Evolutionary conservation across 2,329 filamentous ascomycete species (phyloP).

Genomic region (Diaporthe amygdali): DNA sequence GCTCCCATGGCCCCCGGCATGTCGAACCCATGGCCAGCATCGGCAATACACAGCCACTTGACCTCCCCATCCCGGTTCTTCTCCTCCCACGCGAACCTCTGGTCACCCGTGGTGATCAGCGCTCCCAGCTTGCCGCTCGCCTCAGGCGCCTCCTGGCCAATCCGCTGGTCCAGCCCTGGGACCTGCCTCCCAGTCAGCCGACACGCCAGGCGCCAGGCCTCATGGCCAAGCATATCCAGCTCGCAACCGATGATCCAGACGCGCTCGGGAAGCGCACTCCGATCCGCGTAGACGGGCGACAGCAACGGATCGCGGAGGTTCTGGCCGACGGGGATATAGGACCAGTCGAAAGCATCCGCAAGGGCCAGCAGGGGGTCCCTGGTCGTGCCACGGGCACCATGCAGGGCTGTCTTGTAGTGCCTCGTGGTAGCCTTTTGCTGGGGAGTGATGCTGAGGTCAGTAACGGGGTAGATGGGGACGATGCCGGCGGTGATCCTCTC

Average conservation of each 20-base stretch:
- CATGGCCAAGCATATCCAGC: slow-evolving; percentile 51
- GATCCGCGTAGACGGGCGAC: slow-evolving; percentile 41
- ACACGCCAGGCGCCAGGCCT: slow-evolving; percentile 44
- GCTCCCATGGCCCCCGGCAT: slow-evolving; percentile 26
- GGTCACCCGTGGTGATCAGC: slow-evolving; percentile 31
- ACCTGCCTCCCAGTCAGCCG: slow-evolving; percentile 38
- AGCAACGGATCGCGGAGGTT: slow-evolving; percentile 44
- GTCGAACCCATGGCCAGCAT: slow-evolving; percentile 38
- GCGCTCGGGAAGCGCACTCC: slow-evolving; percentile 42
- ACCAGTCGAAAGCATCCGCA: slow-evolving; percentile 44
- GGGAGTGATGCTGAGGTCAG: slow-evolving; percentile 42
- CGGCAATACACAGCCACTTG: slow-evolving; percentile 38
- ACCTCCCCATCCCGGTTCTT: slow-evolving; percentile 29
- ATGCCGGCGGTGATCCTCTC: slow-evolving; percentile 38
- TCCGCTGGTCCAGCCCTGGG: slow-evolving; percentile 32
- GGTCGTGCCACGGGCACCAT: slow-evolving; percentile 32
- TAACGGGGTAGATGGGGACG: slow-evolving; percentile 50
- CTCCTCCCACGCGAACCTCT: slow-evolving; percentile 35
- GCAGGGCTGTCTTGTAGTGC: slow-evolving; percentile 42
- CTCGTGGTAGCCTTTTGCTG: slow-evolving; percentile 37
- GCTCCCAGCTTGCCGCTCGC: slow-evolving; percentile 30
- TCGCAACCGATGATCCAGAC: slow-evolving; percentile 51
- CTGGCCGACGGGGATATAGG: slow-evolving; percentile 42
- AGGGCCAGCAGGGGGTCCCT: slow-evolving; percentile 36
- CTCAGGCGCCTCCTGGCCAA: slow-evolving; percentile 35